Conservation (phyloP, 768 basidiomycete genomes). For the Xerocomus brunneocitrinus region DNA sequence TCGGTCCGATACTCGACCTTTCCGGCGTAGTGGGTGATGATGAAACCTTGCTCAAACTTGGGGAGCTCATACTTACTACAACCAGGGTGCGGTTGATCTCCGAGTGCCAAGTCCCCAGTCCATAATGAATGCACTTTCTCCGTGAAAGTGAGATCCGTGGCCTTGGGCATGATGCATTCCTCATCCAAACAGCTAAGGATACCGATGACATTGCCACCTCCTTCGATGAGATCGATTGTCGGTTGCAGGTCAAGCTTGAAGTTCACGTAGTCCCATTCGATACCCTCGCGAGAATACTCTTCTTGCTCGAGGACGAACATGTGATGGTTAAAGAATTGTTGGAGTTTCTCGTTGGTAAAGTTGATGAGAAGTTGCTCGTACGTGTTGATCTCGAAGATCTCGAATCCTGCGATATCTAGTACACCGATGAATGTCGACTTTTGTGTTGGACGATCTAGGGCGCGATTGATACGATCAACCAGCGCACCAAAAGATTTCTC, state of each 20-base stretch:
- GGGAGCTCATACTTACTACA: conserved; percentile 81
- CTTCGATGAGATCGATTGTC: conserved; percentile 96
- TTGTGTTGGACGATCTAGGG: conserved; percentile 87
- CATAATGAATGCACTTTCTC: conserved; percentile 85
- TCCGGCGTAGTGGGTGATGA: conserved; percentile 94
- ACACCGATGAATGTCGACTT: conserved; percentile 97
- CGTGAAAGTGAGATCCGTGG: conserved; percentile 91
- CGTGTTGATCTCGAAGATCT: conserved; percentile 90
- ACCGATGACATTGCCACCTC: conserved; percentile 66
- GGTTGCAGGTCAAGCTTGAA: conserved; percentile 97
- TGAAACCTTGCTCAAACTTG: conserved; percentile 90
- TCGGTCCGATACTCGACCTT: conserved; percentile 94
- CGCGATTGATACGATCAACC: conserved; percentile 92
- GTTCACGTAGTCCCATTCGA: conserved; percentile 97
- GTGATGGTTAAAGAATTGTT: conserved; percentile 98
- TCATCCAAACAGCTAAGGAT: conserved; percentile 93
- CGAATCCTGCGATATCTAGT: conserved; percentile 98
- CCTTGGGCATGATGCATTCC: conserved; percentile 99
- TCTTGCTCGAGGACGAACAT: conserved; percentile 99
- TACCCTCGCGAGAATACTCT: conserved; percentile 93
- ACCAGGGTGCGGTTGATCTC: conserved; percentile 61
- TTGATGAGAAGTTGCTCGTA: conserved; percentile 99
- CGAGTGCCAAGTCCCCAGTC: conserved; percentile 39
- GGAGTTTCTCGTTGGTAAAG: conserved; percentile 97
- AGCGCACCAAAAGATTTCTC: conserved; percentile 94